Percentiles rank a stretch among this genome's conserved stretches.
Evolutionary conservation across 2,329 filamentous ascomycete genomes (phyloP).

Genomic region (Cytospora mali): DNA sequence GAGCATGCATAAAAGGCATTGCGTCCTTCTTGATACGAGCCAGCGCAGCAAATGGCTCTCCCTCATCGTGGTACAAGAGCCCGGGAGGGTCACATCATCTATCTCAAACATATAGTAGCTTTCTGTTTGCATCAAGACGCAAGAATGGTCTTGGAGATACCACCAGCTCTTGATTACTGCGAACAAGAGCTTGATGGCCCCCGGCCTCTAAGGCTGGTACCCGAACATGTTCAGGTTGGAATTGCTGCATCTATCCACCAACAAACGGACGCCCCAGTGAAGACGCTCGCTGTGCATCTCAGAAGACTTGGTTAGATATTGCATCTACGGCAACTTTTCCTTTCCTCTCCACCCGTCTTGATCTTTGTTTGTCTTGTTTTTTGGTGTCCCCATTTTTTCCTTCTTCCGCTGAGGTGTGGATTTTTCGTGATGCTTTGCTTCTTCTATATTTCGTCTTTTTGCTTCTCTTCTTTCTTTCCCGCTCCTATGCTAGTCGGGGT

Average conservation of each 20-base stretch:
- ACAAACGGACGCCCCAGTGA: neutral
- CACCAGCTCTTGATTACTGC: neutral
- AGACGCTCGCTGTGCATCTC: neutral
- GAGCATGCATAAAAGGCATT: neutral
- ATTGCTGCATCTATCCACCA: conserved; percentile 15
- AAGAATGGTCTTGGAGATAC: neutral
- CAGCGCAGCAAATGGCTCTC: neutral
- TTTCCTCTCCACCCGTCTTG: neutral
- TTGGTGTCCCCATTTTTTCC: too few relatives aligned
- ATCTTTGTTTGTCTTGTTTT: too few relatives aligned
- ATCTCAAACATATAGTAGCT: neutral
- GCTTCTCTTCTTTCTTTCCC: too few relatives aligned
- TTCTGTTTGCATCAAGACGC: neutral
- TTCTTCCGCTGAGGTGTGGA: too few relatives aligned
- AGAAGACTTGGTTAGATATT: neutral
- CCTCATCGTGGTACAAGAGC: neutral
- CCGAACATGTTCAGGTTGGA: neutral
- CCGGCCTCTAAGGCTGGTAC: neutral
- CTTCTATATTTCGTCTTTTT: too few relatives aligned
- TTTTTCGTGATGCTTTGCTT: too few relatives aligned
- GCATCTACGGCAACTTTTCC: neutral
- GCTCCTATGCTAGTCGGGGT: too few relatives aligned
- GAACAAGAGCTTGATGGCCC: neutral
- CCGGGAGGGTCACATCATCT: neutral
- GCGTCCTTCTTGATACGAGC: neutral